Evolutionary conservation across 169 alveolate species (phyloP).

Genomic region (Theileria equi): DNA sequence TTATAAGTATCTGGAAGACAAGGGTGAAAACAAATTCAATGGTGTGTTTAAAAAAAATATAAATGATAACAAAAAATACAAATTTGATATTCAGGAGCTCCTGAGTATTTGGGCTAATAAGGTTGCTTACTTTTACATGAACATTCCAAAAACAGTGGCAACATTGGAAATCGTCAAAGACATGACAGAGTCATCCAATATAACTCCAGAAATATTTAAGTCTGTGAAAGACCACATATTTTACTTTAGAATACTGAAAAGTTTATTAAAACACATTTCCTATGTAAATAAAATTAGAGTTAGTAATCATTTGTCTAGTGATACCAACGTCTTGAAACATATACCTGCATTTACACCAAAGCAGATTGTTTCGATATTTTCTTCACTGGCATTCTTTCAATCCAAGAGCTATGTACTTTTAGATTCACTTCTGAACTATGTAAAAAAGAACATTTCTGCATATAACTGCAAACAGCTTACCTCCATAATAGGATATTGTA

Average conservation of each 20-base stretch:
- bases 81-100: conserved; percentile 18
- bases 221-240: conserved; percentile 12
- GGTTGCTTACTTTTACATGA: conserved; percentile 36
- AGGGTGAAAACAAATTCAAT: not conserved
- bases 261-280: conserved; percentile 28
- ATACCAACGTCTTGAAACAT: conserved; percentile 12
- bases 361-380: conserved; percentile 27
- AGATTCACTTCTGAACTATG: conserved; percentile 12
- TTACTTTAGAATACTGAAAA: conserved; percentile 22
- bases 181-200: conserved; percentile 5
- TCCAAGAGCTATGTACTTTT: conserved; percentile 19
- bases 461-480: conserved; percentile 5
- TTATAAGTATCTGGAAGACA: not conserved
- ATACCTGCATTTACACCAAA: conserved; percentile 28
- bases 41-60: not conserved
- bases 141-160: conserved; percentile 40
- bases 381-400: conserved; percentile 13
- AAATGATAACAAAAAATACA: not conserved
- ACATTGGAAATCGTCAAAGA: conserved; percentile 23
- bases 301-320: conserved; percentile 11
- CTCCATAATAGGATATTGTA: too few species aligned
- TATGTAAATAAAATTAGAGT: conserved; percentile 12
- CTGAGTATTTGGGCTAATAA: conserved; percentile 27
- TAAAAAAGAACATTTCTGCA: not conserved
- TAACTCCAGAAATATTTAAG: not conserved